phyloP scores from a whole-genome alignment of 2,329 filamentous ascomycete species.

The Curvularia sp. region DNA sequence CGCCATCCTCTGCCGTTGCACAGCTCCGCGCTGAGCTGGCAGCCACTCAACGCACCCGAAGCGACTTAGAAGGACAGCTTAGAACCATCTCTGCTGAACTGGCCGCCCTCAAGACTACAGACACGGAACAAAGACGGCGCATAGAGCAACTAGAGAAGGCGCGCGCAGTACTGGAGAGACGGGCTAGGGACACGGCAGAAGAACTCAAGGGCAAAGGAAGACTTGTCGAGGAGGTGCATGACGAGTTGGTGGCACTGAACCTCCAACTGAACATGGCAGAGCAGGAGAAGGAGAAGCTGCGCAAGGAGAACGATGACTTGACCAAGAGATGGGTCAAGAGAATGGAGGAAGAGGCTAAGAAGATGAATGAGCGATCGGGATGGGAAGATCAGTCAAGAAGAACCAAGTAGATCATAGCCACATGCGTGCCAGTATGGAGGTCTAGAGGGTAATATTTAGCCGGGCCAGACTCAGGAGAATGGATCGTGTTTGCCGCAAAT shows the following conservation, averaged over 20 bases:
- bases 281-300: constrained; percentile 73
- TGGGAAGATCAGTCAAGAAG: constrained; percentile 34
- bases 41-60: constrained; percentile 76
- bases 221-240: constrained; percentile 85
- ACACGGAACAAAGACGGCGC: constrained; percentile 65
- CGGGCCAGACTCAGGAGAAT: not conserved
- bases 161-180: constrained; percentile 66
- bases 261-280: constrained; percentile 88
- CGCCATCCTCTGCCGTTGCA: constrained; percentile 31
- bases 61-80: constrained; percentile 70
- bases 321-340: constrained; percentile 90
- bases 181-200: constrained; percentile 80
- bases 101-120: constrained; percentile 65
- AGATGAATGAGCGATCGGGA: constrained; percentile 69
- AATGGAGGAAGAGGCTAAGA: constrained; percentile 84
- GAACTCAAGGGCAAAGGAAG: constrained; percentile 85
- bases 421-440: not conserved
- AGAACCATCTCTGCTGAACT: constrained; percentile 69
- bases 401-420: constrained; percentile 19
- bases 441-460: not conserved
- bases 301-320: constrained; percentile 85
- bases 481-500: not conserved
- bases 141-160: constrained; percentile 70
- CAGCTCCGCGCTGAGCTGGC: constrained; percentile 68
- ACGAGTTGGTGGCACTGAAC: constrained; percentile 88